Percentiles rank a stretch among this genome's conserved stretches.
phyloP scores from a whole-genome alignment of 2,329 filamentous ascomycete genomes.

The Sphaerulina populicola region DNA sequence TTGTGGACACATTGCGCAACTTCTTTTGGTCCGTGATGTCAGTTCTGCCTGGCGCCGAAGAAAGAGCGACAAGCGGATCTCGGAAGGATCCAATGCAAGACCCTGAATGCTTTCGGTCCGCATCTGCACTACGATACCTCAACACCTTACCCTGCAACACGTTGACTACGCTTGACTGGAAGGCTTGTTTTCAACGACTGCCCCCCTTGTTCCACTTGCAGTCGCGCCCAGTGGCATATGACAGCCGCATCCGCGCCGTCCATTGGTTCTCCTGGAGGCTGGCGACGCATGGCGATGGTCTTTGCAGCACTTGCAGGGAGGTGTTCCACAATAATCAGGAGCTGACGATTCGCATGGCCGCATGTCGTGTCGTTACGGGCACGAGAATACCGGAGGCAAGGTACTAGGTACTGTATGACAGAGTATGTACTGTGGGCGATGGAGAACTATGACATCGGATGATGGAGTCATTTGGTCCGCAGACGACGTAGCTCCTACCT shows the following conservation, averaged over 20 bases:
- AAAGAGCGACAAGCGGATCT: neutral
- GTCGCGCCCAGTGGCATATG: neutral
- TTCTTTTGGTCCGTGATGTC: slow-evolving; percentile 5
- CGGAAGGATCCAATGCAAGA: neutral
- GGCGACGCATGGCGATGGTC: neutral
- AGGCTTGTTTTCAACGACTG: slow-evolving; percentile 14
- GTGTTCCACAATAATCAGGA: slow-evolving; percentile 6
- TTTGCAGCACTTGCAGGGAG: slow-evolving; percentile 3
- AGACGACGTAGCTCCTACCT: neutral
- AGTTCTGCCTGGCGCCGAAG: slow-evolving; percentile 4
- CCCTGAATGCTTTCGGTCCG: slow-evolving; percentile 10
- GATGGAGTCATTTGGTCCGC: slow-evolving; percentile 13
- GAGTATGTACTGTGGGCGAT: slow-evolving; percentile 7
- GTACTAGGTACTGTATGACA: too few relatives aligned
- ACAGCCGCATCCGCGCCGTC: neutral
- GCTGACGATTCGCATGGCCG: slow-evolving; percentile 1
- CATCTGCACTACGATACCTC: neutral
- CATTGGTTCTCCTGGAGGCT: slow-evolving; percentile 4
- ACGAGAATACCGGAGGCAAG: slow-evolving; percentile 7
- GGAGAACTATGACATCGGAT: slow-evolving; percentile 21
- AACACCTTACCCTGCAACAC: slow-evolving; percentile 1
- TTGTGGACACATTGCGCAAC: neutral
- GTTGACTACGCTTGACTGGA: slow-evolving; percentile 2
- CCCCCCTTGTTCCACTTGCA: slow-evolving; percentile 13
- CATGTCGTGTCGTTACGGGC: slow-evolving; percentile 16